Evolutionary conservation across 2,329 filamentous ascomycete species (phyloP).

Genomic region (Cryphonectria nitschkei): DNA sequence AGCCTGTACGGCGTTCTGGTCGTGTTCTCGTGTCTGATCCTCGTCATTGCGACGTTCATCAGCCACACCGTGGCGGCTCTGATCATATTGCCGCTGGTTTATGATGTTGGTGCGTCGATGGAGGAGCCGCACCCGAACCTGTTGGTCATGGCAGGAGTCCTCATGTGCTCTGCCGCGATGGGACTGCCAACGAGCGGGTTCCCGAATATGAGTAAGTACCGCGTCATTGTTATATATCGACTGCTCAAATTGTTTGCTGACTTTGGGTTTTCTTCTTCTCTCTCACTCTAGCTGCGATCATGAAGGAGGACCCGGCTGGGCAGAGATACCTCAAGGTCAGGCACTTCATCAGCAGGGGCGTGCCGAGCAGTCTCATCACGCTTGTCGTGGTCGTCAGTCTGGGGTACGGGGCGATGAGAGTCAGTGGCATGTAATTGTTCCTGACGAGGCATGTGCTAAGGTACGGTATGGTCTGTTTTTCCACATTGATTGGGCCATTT

Average conservation of each 20-base stretch:
- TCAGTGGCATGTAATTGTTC: constrained; percentile 45
- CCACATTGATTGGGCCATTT: not conserved
- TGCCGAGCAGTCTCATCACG: constrained; percentile 83
- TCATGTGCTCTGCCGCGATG: constrained; percentile 99
- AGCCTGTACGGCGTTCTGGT: constrained; percentile 85
- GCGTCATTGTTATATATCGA: constrained; percentile 11
- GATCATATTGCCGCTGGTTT: constrained; percentile 90
- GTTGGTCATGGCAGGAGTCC: constrained; percentile 88
- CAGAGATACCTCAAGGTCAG: constrained; percentile 89
- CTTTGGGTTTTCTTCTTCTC: not conserved
- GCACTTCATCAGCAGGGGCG: constrained; percentile 92
- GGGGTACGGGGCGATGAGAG: constrained; percentile 87
- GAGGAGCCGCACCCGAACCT: constrained; percentile 89
- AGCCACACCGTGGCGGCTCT: constrained; percentile 95
- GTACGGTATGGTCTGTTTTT: not conserved
- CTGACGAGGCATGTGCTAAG: not conserved
- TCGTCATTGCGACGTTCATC: constrained; percentile 96
- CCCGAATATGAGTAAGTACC: constrained; percentile 95
- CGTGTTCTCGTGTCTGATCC: constrained; percentile 81
- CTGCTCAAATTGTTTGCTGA: constrained; percentile 12
- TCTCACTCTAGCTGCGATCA: constrained; percentile 77
- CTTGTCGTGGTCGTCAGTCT: constrained; percentile 83
- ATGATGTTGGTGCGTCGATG: constrained; percentile 84
- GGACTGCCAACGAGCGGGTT: constrained; percentile 93
- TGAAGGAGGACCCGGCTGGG: constrained; percentile 97